Evolutionary conservation across 257 asterid species (phyloP).

Genomic region (Salvia rosmarinus): DNA sequence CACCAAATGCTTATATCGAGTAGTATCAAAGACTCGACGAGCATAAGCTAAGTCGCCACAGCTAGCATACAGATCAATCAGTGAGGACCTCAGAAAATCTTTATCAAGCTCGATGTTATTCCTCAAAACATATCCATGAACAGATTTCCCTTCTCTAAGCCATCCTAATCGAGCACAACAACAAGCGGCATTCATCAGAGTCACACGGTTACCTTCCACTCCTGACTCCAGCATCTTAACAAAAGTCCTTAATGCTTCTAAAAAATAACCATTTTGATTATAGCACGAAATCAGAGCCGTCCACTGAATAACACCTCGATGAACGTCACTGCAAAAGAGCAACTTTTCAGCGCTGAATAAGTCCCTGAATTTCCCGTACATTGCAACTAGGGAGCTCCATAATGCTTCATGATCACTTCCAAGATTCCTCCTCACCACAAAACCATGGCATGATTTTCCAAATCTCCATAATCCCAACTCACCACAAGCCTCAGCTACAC

Average conservation of each 20-base stretch:
- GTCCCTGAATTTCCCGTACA: conserved; percentile 89
- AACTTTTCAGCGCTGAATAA: conserved; percentile 53
- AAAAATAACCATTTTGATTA: conserved; percentile 64
- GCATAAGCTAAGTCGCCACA: conserved; percentile 59
- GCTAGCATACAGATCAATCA: conserved; percentile 78
- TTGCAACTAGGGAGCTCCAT: conserved; percentile 73
- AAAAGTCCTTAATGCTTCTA: conserved; percentile 57
- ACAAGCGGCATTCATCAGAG: conserved; percentile 67
- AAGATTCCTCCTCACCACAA: conserved; percentile 48
- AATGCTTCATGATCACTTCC: conserved; percentile 51
- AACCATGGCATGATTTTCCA: conserved; percentile 74
- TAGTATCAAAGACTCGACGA: conserved; percentile 47
- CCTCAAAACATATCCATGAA: conserved; percentile 66
- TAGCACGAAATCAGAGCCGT: conserved; percentile 80
- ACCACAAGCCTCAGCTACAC: conserved; percentile 80
- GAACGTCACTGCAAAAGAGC: conserved; percentile 43
- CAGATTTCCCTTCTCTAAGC: conserved; percentile 68
- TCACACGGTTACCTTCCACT: conserved; percentile 65
- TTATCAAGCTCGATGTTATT: conserved; percentile 43
- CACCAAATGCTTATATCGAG: conserved; percentile 51
- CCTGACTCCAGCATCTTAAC: conserved; percentile 45
- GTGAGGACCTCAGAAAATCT: conserved; percentile 71
- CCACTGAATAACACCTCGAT: conserved; percentile 58
- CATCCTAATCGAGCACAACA: conserved; percentile 78
- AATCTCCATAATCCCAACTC: conserved; percentile 56